Evolutionary conservation across 805 yeast genomes (phyloP).

Genomic region (Saturnispora diversa): DNA sequence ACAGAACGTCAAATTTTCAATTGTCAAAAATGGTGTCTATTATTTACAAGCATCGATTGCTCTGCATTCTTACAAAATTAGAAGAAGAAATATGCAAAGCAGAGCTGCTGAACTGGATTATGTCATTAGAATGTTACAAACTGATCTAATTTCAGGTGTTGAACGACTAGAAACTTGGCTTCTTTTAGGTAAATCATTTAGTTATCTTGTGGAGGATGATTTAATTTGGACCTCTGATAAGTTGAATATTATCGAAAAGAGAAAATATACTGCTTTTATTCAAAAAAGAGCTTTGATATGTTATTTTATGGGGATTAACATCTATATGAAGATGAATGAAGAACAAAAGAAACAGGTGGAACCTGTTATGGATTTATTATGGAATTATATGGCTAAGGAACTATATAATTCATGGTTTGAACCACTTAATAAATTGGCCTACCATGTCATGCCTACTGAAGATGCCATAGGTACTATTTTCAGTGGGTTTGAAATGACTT

Average conservation of each 20-base stretch:
- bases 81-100: slow-evolving; percentile 74
- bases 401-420: slow-evolving; percentile 48
- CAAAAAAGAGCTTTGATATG: slow-evolving; percentile 69
- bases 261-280: slow-evolving; percentile 47
- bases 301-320: slow-evolving; percentile 62
- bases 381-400: slow-evolving; percentile 50
- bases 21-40: slow-evolving; percentile 51
- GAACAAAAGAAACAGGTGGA: slow-evolving; percentile 21
- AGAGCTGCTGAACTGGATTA: slow-evolving; percentile 73
- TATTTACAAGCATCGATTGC: slow-evolving; percentile 61
- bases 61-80: slow-evolving; percentile 55
- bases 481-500: slow-evolving; percentile 5
- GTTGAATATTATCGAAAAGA: slow-evolving; percentile 53
- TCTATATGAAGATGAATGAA: slow-evolving; percentile 23
- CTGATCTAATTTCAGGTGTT: slow-evolving; percentile 61
- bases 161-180: slow-evolving; percentile 80
- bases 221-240: slow-evolving; percentile 89
- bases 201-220: slow-evolving; percentile 78
- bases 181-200: slow-evolving; percentile 70
- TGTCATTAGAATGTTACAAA: slow-evolving; percentile 55
- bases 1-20: slow-evolving; percentile 27
- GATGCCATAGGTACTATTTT: neutral
- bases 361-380: slow-evolving; percentile 36
- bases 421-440: slow-evolving; percentile 60
- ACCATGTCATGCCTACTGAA: slow-evolving; percentile 29